phyloP scores from a whole-genome alignment of 2,329 filamentous ascomycete genomes.

The Leptographium flavum region DNA sequence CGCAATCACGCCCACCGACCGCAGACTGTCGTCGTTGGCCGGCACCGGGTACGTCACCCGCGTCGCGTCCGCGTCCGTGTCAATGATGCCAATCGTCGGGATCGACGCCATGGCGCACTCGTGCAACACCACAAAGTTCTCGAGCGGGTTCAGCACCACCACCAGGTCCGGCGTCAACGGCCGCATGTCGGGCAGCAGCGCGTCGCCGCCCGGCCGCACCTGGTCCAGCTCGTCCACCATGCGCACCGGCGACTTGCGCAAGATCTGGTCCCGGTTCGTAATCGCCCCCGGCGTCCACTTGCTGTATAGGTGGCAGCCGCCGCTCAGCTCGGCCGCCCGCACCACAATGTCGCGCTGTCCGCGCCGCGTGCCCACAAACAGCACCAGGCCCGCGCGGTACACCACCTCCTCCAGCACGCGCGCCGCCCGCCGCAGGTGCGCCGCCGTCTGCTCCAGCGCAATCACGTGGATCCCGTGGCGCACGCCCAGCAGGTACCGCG shows the following conservation, averaged over 20 bases:
- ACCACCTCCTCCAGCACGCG: constrained; percentile 81
- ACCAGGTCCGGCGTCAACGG: constrained; percentile 79
- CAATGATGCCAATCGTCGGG: constrained; percentile 87
- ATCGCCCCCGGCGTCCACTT: constrained; percentile 86
- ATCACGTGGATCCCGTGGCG: constrained; percentile 87
- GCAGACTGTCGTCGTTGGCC: constrained; percentile 88
- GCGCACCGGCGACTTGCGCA: constrained; percentile 54
- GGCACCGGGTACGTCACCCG: constrained; percentile 96
- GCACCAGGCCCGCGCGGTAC: constrained; percentile 65
- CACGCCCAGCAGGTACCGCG: constrained; percentile 85
- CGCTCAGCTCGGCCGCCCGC: constrained; percentile 61
- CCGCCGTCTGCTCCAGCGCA: constrained; percentile 74
- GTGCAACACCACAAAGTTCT: constrained; percentile 81
- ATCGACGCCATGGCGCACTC: constrained; percentile 82
- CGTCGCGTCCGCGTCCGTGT: constrained; percentile 83
- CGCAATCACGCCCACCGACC: constrained; percentile 66
- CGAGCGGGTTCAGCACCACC: constrained; percentile 79
- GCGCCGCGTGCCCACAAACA: constrained; percentile 78
- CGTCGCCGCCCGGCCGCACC: constrained; percentile 32
- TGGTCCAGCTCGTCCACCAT: constrained; percentile 63
- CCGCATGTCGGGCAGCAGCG: constrained; percentile 16
- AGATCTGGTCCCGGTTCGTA: constrained; percentile 83
- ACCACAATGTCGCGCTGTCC: constrained; percentile 74
- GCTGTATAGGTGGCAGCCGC: constrained; percentile 78
- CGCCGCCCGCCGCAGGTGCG: constrained; percentile 83